Conservation (phyloP, 2,329 filamentous ascomycete species). For the Neopestalotiopsis clavispora region DNA sequence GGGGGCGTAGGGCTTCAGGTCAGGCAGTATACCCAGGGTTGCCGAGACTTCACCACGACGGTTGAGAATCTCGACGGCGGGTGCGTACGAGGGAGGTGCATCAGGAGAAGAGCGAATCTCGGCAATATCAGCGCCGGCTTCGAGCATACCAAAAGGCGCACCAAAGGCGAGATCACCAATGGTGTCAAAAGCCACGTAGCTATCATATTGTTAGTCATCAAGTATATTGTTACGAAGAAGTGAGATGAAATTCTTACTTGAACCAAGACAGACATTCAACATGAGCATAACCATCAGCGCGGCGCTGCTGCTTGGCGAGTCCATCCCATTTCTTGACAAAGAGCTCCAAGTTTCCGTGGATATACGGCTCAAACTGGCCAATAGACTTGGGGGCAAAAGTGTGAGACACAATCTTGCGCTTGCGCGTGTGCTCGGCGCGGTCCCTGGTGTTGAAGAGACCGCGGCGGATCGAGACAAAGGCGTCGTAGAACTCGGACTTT, state of each 20-base stretch:
- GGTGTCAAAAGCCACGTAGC: slow-evolving; percentile 59
- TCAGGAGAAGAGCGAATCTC: slow-evolving; percentile 70
- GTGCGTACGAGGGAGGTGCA: slow-evolving; percentile 68
- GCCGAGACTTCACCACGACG: slow-evolving; percentile 85
- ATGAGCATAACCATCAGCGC: slow-evolving; percentile 59
- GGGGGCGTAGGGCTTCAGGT: slow-evolving; percentile 78
- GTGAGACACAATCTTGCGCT: slow-evolving; percentile 87
- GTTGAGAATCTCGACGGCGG: slow-evolving; percentile 88
- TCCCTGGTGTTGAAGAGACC: slow-evolving; percentile 91
- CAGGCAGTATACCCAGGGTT: slow-evolving; percentile 75
- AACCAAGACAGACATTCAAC: slow-evolving; percentile 83
- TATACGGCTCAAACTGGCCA: slow-evolving; percentile 86
- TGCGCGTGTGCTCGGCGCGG: slow-evolving; percentile 81
- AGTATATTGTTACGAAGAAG: neutral
- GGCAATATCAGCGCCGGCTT: slow-evolving; percentile 75
- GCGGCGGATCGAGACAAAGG: slow-evolving; percentile 84
- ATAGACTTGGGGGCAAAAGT: slow-evolving; percentile 85
- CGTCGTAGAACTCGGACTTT: slow-evolving; percentile 86
- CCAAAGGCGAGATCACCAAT: slow-evolving; percentile 70
- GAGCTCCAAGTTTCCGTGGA: slow-evolving; percentile 76
- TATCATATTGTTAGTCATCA: neutral
- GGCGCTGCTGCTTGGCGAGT: slow-evolving; percentile 52
- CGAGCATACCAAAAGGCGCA: slow-evolving; percentile 82
- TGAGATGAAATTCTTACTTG: slow-evolving; percentile 57
- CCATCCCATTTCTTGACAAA: slow-evolving; percentile 77